Evolutionary conservation across 495 filamentous ascomycete species (phyloP).

Genomic region (Hypoxylon intermedium): DNA sequence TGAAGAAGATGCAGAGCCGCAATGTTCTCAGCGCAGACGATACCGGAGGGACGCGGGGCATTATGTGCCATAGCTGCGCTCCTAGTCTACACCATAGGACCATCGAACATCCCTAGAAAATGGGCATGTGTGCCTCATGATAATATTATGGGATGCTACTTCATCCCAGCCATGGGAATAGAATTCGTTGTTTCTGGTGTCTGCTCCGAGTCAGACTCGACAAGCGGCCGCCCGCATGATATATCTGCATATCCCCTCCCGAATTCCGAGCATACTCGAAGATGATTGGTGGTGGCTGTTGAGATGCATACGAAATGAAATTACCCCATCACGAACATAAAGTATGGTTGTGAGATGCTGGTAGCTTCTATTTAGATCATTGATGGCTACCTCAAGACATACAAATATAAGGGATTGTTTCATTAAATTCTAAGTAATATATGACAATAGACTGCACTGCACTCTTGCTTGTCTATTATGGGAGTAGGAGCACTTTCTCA

Average conservation of each 20-base stretch:
- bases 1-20: constrained; percentile 42
- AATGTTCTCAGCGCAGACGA: constrained; percentile 39
- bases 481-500: no score
- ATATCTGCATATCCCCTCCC: constrained; percentile 10
- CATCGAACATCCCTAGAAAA: no score
- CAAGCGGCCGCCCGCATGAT: constrained; percentile 8
- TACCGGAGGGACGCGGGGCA: constrained; percentile 11
- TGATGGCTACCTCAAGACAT: no score
- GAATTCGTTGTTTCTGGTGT: not conserved
- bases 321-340: constrained; percentile 2
- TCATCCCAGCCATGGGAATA: not conserved
- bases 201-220: constrained; percentile 5
- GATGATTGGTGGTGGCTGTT: constrained; percentile 27
- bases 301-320: constrained; percentile 14
- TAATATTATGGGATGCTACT: no score
- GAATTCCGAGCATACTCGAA: not conserved
- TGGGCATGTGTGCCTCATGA: no score
- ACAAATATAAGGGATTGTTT: no score
- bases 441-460: no score
- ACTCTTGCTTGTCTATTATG: no score
- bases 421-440: no score
- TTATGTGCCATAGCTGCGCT: constrained; percentile 24
- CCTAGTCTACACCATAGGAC: not conserved
- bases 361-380: no score
- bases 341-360: no score